Base-by-base conservation (phyloP, 306 rosid species). In the Quercus berberidifolia region DNA sequence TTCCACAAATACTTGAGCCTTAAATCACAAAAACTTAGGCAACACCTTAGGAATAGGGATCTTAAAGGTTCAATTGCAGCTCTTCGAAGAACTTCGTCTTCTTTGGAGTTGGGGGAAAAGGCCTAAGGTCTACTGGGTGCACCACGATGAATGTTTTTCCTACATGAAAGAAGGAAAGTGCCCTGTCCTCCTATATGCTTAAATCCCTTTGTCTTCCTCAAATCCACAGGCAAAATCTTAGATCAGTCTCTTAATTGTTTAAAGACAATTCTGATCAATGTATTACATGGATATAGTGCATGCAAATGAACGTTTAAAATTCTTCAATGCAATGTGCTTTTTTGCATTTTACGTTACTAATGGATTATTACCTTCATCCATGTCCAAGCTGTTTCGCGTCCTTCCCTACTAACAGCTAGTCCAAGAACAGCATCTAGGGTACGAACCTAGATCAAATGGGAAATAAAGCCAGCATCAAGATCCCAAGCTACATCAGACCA, bases 361-460 rank as follows among this genome's bases (percentile, higher is more conserved):
- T 76, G 67, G 77, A 73, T 76, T 56, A 83, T 70, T 84, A 86
- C 98, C 98, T 92, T 87, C 78, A 94, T 78, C 97, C 97, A 92
- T 12, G 82, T 55, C 98, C 98, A 92, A 76, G 97, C 93, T 64
- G 89, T 81, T 55, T 94, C 97, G 65, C 97, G 92, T 76, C 97
- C 98, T 75, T 91, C 81, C 62, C 56, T 55, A 73, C 84, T 62
- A 79, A 89, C 90, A 79, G 80, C 78, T 12, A 91, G 88, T 77
- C 98, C 97, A 71, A 75, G 76, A 78, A 86, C 86, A 75, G 88
- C 97, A 85, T 94, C 98, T 84, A 92, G 98, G 80, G 87, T 91
- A 8, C 94, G 94, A 71, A 92, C 98, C 97, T 94, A 68, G 55
- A 77, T 68, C 82, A 21, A 8, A 72, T 18, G 72, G 54, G 41